These are phyloP conservation scores for Taphrina pruni DNA, from an alignment of 1,139 yeast species.

Conservation along the genomic window DNA sequence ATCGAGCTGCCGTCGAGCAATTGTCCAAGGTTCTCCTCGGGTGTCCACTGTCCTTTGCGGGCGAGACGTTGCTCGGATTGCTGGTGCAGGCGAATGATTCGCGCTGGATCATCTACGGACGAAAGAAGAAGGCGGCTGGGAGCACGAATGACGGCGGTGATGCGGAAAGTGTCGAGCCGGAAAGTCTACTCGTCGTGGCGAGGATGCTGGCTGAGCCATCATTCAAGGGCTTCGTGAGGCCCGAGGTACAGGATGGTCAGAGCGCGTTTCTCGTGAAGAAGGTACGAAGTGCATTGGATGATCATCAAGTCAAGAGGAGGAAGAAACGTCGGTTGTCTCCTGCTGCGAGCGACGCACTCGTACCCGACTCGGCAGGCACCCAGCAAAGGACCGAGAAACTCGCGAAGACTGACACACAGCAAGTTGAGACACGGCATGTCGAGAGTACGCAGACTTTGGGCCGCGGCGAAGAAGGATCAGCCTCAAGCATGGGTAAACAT, in stretches of 20 bases:
- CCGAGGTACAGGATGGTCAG: conserved; percentile 7
- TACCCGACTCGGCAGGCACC: no score
- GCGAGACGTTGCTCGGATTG: conserved; percentile 20
- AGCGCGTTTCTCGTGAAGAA: conserved; percentile 12
- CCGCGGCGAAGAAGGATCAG: not conserved
- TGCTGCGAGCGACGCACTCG: not conserved
- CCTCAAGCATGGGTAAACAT: not conserved
- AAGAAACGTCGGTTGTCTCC: conserved; percentile 14
- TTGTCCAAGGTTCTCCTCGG: not conserved
- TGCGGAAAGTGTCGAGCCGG: not conserved
- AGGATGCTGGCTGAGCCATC: not conserved
- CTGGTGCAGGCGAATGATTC: conserved; percentile 33
- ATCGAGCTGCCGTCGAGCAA: conserved; percentile 25
- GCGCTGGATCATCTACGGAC: conserved; percentile 32
- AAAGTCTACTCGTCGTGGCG: not conserved
- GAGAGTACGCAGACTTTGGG: no score
- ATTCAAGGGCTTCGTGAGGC: not conserved
- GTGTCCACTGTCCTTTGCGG: not conserved
- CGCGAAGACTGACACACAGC: not conserved
- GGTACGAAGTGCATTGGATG: conserved; percentile 20
- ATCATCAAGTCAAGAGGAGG: conserved; percentile 19
- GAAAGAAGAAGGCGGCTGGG: not conserved
- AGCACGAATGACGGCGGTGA: not conserved
- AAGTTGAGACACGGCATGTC: not conserved
- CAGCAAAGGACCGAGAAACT: not conserved